Evolutionary conservation across 2,329 filamentous ascomycete genomes (phyloP), one percentile per base, ranked within the genome.

Genomic region (Hypoxylon sp.): DNA sequence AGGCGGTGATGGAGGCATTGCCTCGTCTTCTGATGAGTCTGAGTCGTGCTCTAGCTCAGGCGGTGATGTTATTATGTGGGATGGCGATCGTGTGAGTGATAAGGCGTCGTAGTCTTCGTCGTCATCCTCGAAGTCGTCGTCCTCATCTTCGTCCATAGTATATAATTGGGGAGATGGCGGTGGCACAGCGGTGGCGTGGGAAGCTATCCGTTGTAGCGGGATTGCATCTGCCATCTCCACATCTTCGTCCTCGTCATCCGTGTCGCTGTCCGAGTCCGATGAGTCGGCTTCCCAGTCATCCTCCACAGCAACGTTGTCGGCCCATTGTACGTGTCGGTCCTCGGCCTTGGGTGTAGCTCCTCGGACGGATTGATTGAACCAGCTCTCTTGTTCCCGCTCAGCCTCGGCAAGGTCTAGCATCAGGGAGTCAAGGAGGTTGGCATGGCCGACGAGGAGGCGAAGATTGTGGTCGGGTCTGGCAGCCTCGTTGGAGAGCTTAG

Each of bases 351-450:
- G 86, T 79, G 86, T 85, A 74, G 92, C 92, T 77, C 91, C 92
- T 79, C 89, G 91, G 82, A 98, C 93, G 69, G 93, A 96, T 81
- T 94, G 92, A 88, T 98, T 97, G 91, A 98, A 98, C 94, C 94
- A 98, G 73, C 89, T 91, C 83, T 98, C 95, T 83, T 98, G 96
- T 82, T 98, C 94, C 75, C 91, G 89, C 86, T 98, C 96, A 78
- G 95, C 95, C 66, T 97, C 93, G 81, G 94, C 92, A 66, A 99
- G 92, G 79, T 88, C 86, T 74, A 96, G 88, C 96, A 98, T 98
- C 79, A 99, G 85, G 44, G 91, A 91, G 84, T 99, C 96, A 80
- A 99, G 93, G 52, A 98, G 91, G 87, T 98, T 99, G 85, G 96
- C 96, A 83, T 99, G 96, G 77, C 95, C 96, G 76, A 99, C 96